These are phyloP conservation scores for Apodospora peruviana DNA, from an alignment of 495 filamentous ascomycete species.

Conservation along the genomic window DNA sequence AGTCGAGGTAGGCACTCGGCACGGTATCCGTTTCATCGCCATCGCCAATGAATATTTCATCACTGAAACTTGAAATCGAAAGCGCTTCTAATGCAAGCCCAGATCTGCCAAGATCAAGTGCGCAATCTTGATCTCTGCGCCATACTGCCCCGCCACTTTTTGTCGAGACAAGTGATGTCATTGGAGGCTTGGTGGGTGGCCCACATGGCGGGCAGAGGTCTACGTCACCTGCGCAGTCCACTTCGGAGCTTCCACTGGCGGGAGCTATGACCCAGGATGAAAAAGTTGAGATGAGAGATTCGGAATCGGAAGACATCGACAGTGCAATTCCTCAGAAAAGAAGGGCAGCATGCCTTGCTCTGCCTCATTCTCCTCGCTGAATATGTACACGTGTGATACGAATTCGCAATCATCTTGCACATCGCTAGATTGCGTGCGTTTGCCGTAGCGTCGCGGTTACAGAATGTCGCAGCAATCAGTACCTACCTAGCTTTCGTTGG, in stretches of 20 bases:
- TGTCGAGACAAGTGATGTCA: neutral
- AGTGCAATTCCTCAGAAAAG: neutral
- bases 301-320: neutral
- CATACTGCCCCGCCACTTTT: neutral
- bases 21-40: too few species aligned
- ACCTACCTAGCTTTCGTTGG: neutral
- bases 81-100: too few species aligned
- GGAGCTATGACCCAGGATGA: neutral
- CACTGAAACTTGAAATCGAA: too few species aligned
- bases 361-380: neutral
- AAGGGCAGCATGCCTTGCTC: neutral
- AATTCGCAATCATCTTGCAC: neutral
- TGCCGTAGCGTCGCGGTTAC: neutral
- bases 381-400: too few species aligned
- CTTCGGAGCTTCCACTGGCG: neutral
- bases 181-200: neutral
- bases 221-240: conserved; percentile 3
- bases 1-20: too few species aligned
- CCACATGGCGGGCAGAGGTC: neutral
- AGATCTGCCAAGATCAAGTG: too few species aligned
- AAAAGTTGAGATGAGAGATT: neutral
- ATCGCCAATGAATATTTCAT: too few species aligned
- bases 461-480: neutral
- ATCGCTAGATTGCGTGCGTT: neutral
- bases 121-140: too few species aligned